Percentiles rank a stretch among this genome's conserved stretches.
phyloP scores from a whole-genome alignment of 208 protist species.

The Phytomonas francai region DNA sequence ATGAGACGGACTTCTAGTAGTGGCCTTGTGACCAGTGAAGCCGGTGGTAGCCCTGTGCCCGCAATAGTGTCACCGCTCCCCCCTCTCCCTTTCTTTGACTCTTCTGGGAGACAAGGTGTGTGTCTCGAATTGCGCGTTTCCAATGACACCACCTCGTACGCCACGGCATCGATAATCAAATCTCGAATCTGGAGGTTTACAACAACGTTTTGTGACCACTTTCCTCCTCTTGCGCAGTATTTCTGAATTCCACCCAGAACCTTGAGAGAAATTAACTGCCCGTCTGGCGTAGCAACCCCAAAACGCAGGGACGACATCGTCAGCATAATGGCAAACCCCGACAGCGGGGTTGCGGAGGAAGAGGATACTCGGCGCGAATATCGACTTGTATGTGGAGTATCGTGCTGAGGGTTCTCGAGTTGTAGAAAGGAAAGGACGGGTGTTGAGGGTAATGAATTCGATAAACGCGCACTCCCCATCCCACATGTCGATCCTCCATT shows the following conservation, averaged over 20 bases:
- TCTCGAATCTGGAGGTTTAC: slow-evolving; percentile 10
- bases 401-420: neutral
- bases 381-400: neutral
- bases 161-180: neutral
- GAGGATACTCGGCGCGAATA: neutral
- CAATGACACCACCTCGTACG: neutral
- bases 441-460: neutral
- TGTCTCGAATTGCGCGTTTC: neutral
- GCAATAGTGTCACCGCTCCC: neutral
- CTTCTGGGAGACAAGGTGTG: neutral
- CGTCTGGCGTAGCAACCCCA: slow-evolving; percentile 4
- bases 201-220: slow-evolving; percentile 11
- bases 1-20: neutral
- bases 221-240: slow-evolving; percentile 18
- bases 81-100: neutral
- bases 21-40: neutral
- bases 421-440: neutral
- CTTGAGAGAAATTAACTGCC: slow-evolving; percentile 8
- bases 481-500: neutral
- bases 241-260: slow-evolving; percentile 16
- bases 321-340: slow-evolving; percentile 14
- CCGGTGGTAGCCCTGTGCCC: neutral
- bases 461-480: neutral
- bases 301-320: slow-evolving; percentile 15
- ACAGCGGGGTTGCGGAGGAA: neutral